Percentiles rank a stretch among this genome's conserved stretches.
These are phyloP conservation scores for Ulota crispa DNA, from an alignment of 225 moss, liverwort and hornwort genomes.

Conservation along the genomic window DNA sequence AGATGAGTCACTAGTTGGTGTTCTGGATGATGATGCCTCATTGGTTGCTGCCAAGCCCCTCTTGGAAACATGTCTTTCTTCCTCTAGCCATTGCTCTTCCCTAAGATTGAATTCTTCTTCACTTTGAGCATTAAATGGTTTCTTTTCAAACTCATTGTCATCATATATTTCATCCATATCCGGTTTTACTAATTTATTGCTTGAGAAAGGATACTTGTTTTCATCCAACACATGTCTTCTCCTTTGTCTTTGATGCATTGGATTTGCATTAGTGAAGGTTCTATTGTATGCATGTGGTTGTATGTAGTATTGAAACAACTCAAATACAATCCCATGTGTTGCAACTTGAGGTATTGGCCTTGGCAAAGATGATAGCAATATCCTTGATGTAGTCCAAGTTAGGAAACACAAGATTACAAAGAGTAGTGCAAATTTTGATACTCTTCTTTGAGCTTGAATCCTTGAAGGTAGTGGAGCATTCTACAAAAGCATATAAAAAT, in stretches of 20 bases:
- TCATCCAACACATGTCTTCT: not conserved
- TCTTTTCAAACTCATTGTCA: not conserved
- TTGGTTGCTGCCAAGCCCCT: not conserved
- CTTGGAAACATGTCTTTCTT: not conserved
- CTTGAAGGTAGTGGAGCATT: not conserved
- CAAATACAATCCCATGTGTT: slow-evolving; percentile 16
- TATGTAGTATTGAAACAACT: not conserved
- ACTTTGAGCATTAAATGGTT: not conserved
- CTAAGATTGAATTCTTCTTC: not conserved
- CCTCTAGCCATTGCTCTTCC: not conserved
- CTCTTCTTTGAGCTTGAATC: not conserved
- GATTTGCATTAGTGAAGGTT: not conserved
- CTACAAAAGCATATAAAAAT: not conserved
- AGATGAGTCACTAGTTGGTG: not conserved
- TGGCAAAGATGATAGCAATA: not conserved
- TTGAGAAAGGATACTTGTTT: not conserved
- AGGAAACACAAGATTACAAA: not conserved
- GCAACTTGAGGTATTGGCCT: not conserved
- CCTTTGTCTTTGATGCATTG: not conserved
- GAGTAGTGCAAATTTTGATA: not conserved
- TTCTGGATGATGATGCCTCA: not conserved
- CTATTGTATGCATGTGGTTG: not conserved
- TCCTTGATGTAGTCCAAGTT: not conserved
- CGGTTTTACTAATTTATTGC: not conserved
- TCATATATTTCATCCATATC: not conserved